Percentiles rank a stretch among this genome's conserved stretches.
These are phyloP conservation scores for Penicillium griseofulvum DNA, from an alignment of 2,329 filamentous ascomycete genomes.

Conservation along the genomic window DNA sequence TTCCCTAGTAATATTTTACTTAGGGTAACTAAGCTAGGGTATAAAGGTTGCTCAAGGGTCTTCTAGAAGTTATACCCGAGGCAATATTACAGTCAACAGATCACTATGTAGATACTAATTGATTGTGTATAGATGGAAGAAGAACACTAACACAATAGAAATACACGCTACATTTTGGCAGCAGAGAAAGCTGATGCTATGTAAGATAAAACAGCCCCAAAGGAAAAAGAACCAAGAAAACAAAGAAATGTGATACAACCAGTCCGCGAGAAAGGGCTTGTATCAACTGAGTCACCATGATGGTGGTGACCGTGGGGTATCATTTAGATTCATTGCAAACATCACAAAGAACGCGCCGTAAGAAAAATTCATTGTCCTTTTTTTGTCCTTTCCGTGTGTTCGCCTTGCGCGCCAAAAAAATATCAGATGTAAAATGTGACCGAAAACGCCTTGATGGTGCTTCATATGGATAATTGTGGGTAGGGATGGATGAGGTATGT, in stretches of 20 bases:
- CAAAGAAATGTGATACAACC: not conserved
- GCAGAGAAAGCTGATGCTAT: not conserved
- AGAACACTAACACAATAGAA: not conserved
- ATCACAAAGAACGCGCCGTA: slow-evolving; percentile 6
- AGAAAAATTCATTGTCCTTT: slow-evolving; percentile 4
- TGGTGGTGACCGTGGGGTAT: slow-evolving; percentile 19
- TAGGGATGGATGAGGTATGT: not conserved
- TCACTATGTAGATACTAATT: not conserved
- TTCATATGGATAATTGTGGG: not conserved
- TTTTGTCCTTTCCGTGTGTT: slow-evolving; percentile 8
- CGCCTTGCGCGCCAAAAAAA: slow-evolving; percentile 18
- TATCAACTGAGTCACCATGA: slow-evolving; percentile 6
- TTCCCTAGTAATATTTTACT: no score
- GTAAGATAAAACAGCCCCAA: not conserved
- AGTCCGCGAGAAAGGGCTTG: not conserved
- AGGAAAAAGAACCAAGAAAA: not conserved
- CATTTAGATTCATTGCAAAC: slow-evolving; percentile 21
- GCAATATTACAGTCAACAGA: no score
- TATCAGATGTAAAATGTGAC: slow-evolving; percentile 1
- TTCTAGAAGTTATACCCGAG: no score
- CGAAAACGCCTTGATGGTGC: slow-evolving; percentile 4
- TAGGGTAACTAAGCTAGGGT: no score
- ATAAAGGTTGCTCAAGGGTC: no score
- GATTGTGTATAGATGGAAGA: not conserved
- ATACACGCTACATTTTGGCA: not conserved